Evolutionary conservation across 805 yeast genomes (phyloP), one percentile per base, ranked within the genome.

Genomic region (Teunomyces tritomae): DNA sequence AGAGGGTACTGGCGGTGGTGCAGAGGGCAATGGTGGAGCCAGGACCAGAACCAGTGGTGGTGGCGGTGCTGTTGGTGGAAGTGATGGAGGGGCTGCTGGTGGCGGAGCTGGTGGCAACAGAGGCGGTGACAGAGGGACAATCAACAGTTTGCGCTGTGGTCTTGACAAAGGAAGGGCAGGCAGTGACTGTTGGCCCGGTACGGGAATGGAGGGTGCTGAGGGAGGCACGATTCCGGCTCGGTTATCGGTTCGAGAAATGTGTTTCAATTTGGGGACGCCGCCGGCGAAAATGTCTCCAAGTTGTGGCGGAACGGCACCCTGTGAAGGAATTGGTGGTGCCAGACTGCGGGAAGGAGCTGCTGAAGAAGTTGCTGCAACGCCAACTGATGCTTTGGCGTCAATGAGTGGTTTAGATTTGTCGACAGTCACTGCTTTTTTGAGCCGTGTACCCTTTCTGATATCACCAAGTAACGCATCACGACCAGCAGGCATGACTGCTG

Each of bases 211-310:
- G 6, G 79, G 79, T 2, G 76, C 74, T 11, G 70, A 56, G 7
- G 58, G 52, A 1, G 75, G 74, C 8, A 70, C 61, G 11, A 68
- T 57, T 1, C 67, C 70, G 13, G 67, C 35, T 33, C 77, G 61
- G 50, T 70, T 71, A 49, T 73, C 75, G 28, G 56, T 60, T 34
- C 34, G 29, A 28, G 52, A 50, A 7, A 59, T 62, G 36, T 64
- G 62, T 45, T 78, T 81, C 51, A 87, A 71, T 57, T 85, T 85
- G 6, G 95, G 94, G 65, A 88, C 75, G 1, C 95, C 95, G 5
- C 85, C 88, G 3, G 94, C 89, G 65, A 85, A 83, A 11, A 85
- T 73, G 44, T 83, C 85, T 13, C 87, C 89, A 54, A 84, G 66
- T 58, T 72, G 81, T 2, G 84, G 84, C 8, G 63, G 24, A 20